Evolutionary conservation across 768 basidiomycete species (phyloP), one percentile per base, ranked within the genome.

Genomic region (Leucocoprinus birnbaumii): DNA sequence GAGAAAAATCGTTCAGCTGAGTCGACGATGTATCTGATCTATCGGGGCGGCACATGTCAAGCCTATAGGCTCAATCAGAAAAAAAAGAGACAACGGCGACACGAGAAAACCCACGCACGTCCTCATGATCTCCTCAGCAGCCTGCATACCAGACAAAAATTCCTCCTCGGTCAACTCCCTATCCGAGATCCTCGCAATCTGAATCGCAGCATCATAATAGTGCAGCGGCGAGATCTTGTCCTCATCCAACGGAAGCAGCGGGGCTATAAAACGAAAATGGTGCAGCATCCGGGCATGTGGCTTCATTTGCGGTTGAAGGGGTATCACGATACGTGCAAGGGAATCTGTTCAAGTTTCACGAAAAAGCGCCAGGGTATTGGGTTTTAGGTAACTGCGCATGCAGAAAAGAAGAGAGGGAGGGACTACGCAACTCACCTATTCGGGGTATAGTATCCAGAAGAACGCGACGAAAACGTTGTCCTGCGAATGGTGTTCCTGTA

Each of bases 261-360:
- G 88, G 2, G 80, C 68, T 34, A 92, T 78, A 69, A 87, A 89
- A 41, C 89, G 84, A 63, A 91, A 88, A 65, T 91, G 89, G 66
- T 89, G 84, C 46, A 87, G 73, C 86, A 91, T 86, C 59, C 89
- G 84, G 3, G 78, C 77, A 65, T 89, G 85, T 2, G 89, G 88
- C 59, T 86, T 85, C 62, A 87, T 67, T 16, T 71, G 62, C 11
- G 89, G 91, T 51, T 88, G 82, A 35, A 81, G 79, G 25, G 90
- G 90, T 57, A 92, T 87, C 38, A 91, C 79, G 46, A 79, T 66
- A 60, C 84, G 89, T 25, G 89, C 86, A 44, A 87, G 76, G 9
- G 71, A 71, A 67, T 93, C 90, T 91, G 61, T 21, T 5, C 38
- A 11, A 46, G 37, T 50, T 50, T 50, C 37, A 31, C 31, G 31